Percentiles rank a stretch among this genome's conserved stretches.
Evolutionary conservation across 192 early-diverging fungal species (phyloP).

Genomic region (Martensiomyces pterosporus): DNA sequence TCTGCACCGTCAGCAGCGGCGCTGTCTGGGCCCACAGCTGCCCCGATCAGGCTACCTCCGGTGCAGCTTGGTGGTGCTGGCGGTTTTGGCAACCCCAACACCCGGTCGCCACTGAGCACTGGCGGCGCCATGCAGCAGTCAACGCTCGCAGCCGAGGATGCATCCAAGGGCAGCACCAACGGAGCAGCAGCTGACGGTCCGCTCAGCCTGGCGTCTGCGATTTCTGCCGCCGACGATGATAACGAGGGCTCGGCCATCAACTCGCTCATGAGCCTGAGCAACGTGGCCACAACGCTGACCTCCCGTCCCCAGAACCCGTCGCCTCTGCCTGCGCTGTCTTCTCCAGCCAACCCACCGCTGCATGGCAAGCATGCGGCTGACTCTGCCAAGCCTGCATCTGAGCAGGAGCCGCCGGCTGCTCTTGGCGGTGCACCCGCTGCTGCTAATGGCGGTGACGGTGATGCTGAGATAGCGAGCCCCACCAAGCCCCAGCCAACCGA

Average conservation of each 20-base stretch:
- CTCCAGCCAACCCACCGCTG: constrained; percentile 16
- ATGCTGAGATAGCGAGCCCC: too few relatives aligned
- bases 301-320: constrained; percentile 19
- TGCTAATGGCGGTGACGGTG: too few relatives aligned
- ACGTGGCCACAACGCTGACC: constrained; percentile 39
- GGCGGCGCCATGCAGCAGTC: background rate
- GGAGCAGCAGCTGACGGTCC: constrained; percentile 6
- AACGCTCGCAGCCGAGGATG: constrained; percentile 3
- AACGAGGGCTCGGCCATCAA: constrained; percentile 49
- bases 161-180: background rate
- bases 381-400: too few relatives aligned
- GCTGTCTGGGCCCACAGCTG: constrained; percentile 38
- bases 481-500: too few relatives aligned
- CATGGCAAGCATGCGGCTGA: constrained; percentile 16
- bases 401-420: too few relatives aligned
- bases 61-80: constrained; percentile 34
- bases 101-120: constrained; percentile 8
- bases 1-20: constrained; percentile 18
- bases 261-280: constrained; percentile 50
- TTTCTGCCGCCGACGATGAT: constrained; percentile 33
- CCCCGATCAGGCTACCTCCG: constrained; percentile 43
- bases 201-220: constrained; percentile 23
- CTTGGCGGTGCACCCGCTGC: too few relatives aligned
- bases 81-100: constrained; percentile 13
- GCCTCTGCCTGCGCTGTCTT: constrained; percentile 5